A percentile compares a stretch with the other conserved stretches of the same genome.
Conservation (phyloP, 345 rosid genomes). For the Eucalyptus shirleyi region DNA sequence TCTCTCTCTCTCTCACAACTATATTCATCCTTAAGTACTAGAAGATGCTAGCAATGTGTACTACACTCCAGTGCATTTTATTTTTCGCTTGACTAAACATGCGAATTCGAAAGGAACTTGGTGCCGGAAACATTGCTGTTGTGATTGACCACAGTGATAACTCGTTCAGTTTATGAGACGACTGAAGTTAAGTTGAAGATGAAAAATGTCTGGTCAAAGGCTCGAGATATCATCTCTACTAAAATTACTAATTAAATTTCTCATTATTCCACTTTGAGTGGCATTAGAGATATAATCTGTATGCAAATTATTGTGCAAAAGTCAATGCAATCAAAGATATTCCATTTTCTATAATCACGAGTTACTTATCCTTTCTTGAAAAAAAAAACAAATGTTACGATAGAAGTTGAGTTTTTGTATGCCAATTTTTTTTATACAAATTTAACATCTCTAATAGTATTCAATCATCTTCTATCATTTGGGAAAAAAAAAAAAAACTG, state of each 20-base stretch:
- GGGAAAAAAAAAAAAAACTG: not conserved
- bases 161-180: not conserved
- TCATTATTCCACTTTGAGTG: not conserved
- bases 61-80: not conserved
- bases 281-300: not conserved
- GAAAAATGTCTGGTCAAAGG: not conserved
- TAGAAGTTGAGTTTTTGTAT: not conserved
- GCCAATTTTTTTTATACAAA: not conserved
- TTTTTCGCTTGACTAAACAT: not conserved
- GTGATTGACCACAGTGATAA: not conserved
- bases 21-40: not conserved
- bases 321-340: not conserved
- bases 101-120: not conserved
- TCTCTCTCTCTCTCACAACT: not conserved
- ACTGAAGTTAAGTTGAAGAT: not conserved
- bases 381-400: not conserved
- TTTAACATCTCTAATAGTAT: not conserved
- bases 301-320: not conserved
- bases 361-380: not conserved
- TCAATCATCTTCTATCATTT: not conserved
- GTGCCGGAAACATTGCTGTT: not conserved
- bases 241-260: not conserved
- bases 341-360: not conserved
- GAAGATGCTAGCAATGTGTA: not conserved
- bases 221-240: not conserved